phyloP scores from a whole-genome alignment of 345 rosid species.

The Ceriops tagal region DNA sequence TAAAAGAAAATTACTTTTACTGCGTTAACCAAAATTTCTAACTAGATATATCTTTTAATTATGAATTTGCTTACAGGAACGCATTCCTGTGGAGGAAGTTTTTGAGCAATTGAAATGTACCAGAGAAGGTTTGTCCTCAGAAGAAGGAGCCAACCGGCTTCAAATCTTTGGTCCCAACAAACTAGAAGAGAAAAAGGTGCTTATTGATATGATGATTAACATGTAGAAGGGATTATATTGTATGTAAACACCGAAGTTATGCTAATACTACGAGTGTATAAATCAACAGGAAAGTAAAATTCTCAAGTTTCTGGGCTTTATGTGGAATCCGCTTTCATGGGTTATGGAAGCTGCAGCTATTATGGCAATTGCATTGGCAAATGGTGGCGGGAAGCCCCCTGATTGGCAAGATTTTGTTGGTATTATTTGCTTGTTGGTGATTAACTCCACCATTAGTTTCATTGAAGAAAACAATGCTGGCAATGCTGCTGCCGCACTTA shows the following conservation, averaged over 20 bases:
- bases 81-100: constrained; percentile 82
- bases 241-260: too few species aligned
- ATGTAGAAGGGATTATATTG: not conserved
- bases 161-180: constrained; percentile 91
- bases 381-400: constrained; percentile 63
- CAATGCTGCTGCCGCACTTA: constrained; percentile 86
- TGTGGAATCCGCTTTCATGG: constrained; percentile 95
- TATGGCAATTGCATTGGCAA: constrained; percentile 88
- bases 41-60: too few species aligned
- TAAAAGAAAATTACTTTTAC: too few species aligned
- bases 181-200: constrained; percentile 74
- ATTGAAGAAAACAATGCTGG: constrained; percentile 89
- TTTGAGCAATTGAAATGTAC: constrained; percentile 81
- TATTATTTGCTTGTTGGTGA: constrained; percentile 60
- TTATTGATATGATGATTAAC: not conserved
- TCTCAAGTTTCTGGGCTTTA: constrained; percentile 83
- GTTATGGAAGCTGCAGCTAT: constrained; percentile 89
- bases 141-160: constrained; percentile 70
- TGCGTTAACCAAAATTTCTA: too few species aligned
- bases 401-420: constrained; percentile 82
- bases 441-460: constrained; percentile 83
- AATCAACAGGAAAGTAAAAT: constrained; percentile 58
- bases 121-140: constrained; percentile 53
- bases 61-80: constrained; percentile 45
- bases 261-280: not conserved